Evolutionary conservation across 169 alveolate genomes (phyloP).

Genomic region (Babesia sp.): DNA sequence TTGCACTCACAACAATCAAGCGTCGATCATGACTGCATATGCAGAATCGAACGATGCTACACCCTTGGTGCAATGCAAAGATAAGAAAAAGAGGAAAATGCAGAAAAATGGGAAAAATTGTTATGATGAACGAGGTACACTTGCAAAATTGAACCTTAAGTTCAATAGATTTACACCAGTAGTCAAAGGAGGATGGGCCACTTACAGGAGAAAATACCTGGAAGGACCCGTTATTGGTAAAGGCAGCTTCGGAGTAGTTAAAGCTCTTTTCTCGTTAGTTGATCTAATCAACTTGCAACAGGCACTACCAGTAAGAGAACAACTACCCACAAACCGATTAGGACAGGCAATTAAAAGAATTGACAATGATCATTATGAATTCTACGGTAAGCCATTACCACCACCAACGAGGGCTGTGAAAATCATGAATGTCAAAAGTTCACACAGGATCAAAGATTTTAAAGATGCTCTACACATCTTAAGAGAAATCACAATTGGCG

Average conservation of each 20-base stretch:
- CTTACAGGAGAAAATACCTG: slow-evolving; percentile 61
- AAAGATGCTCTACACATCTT: slow-evolving; percentile 52
- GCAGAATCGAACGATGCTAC: slow-evolving; percentile 14
- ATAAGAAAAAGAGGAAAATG: not conserved
- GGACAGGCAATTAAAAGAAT: slow-evolving; percentile 36
- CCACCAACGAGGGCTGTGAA: slow-evolving; percentile 66
- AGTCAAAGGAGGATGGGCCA: slow-evolving; percentile 57
- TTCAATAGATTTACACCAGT: slow-evolving; percentile 57
- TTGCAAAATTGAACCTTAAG: slow-evolving; percentile 22
- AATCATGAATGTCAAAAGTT: slow-evolving; percentile 50
- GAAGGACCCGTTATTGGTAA: slow-evolving; percentile 67
- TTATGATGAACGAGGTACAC: not conserved
- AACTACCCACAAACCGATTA: slow-evolving; percentile 50
- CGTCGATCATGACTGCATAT: slow-evolving; percentile 14
- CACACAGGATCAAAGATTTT: slow-evolving; percentile 1
- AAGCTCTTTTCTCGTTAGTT: slow-evolving; percentile 54
- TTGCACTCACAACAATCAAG: not conserved
- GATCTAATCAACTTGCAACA: slow-evolving; percentile 53
- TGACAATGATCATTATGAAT: slow-evolving; percentile 37
- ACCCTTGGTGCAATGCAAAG: not conserved
- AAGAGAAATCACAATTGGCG: slow-evolving; percentile 59
- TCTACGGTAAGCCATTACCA: slow-evolving; percentile 48
- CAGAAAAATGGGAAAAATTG: not conserved
- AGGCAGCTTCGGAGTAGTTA: slow-evolving; percentile 68
- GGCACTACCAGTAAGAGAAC: slow-evolving; percentile 45